These are phyloP conservation scores for Gnaphalium uliginosum DNA, from an alignment of 129 eudicot genomes.

Conservation along the genomic window DNA sequence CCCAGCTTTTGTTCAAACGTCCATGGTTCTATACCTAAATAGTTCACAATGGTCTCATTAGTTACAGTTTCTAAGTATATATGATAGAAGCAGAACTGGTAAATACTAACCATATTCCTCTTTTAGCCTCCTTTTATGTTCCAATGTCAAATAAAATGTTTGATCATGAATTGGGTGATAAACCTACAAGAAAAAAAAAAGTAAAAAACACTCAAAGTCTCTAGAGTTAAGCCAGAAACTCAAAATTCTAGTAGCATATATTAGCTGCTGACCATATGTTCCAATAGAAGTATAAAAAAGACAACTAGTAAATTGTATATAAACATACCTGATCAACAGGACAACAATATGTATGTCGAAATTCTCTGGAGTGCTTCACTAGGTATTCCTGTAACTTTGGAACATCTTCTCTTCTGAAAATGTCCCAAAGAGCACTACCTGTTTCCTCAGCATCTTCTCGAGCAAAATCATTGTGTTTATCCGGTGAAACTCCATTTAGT, in stretches of 20 bases:
- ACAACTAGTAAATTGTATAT: neutral
- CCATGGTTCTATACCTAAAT: conserved; percentile 85
- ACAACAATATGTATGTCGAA: conserved; percentile 73
- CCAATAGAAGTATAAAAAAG: neutral
- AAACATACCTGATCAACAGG: conserved; percentile 74
- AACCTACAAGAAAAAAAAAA: conserved; percentile 43
- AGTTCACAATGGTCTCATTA: conserved; percentile 13
- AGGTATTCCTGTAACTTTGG: conserved; percentile 65
- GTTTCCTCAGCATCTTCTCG: conserved; percentile 29
- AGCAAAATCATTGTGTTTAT: conserved; percentile 16
- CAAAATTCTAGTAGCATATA: neutral
- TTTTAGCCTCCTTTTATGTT: conserved; percentile 81
- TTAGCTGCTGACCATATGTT: neutral
- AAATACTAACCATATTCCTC: conserved; percentile 67
- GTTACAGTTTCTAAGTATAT: conserved; percentile 14
- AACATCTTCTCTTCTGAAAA: conserved; percentile 83
- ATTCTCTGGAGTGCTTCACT: conserved; percentile 56
- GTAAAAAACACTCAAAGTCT: conserved; percentile 10
- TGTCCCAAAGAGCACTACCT: conserved; percentile 93
- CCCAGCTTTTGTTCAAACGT: conserved; percentile 84
- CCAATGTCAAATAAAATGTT: conserved; percentile 68
- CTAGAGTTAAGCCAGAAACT: conserved; percentile 1
- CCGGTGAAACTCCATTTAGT: conserved; percentile 19
- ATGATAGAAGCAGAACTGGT: conserved; percentile 7
- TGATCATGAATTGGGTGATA: conserved; percentile 91